Conservation (phyloP, 352 stramenopile genomes). For the Thraustochytrium striatum region DNA sequence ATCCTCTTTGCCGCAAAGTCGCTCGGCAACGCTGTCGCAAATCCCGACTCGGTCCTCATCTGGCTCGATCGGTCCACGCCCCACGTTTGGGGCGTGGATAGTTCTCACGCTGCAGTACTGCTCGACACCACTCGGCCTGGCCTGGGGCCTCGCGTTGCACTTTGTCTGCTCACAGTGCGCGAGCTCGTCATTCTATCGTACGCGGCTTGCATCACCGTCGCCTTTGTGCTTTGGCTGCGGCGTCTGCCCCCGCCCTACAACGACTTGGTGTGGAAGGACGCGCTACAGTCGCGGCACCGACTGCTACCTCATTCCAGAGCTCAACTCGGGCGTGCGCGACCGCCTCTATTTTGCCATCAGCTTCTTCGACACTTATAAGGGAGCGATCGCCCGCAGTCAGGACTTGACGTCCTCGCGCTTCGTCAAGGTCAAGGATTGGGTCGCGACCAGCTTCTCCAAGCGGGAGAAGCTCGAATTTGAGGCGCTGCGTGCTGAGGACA, state of each 20-base stretch:
- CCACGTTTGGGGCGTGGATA: constrained; percentile 7
- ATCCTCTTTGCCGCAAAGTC: constrained; percentile 39
- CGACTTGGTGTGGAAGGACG: constrained; percentile 16
- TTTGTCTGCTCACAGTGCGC: no score
- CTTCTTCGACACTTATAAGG: constrained; percentile 35
- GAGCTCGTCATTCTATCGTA: background rate
- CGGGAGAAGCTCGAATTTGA: constrained; percentile 31
- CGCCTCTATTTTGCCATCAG: constrained; percentile 4
- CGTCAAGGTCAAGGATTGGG: constrained; percentile 43
- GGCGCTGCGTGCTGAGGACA: background rate
- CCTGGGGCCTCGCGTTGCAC: background rate
- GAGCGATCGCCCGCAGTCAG: background rate
- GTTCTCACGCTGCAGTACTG: constrained; percentile 7
- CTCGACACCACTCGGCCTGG: background rate
- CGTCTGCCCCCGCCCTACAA: constrained; percentile 18
- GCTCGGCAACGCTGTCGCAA: constrained; percentile 34
- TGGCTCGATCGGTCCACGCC: constrained; percentile 33
- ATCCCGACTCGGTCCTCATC: constrained; percentile 15
- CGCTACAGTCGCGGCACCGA: constrained; percentile 16
- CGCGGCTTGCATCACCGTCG: background rate
- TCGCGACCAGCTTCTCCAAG: constrained; percentile 26
- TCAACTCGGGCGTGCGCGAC: constrained; percentile 16
- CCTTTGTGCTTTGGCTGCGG: background rate
- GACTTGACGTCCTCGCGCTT: constrained; percentile 25
- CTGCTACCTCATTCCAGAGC: constrained; percentile 45